phyloP scores from a whole-genome alignment of 139 green algal genomes.

The Volvox reticuliferus region DNA sequence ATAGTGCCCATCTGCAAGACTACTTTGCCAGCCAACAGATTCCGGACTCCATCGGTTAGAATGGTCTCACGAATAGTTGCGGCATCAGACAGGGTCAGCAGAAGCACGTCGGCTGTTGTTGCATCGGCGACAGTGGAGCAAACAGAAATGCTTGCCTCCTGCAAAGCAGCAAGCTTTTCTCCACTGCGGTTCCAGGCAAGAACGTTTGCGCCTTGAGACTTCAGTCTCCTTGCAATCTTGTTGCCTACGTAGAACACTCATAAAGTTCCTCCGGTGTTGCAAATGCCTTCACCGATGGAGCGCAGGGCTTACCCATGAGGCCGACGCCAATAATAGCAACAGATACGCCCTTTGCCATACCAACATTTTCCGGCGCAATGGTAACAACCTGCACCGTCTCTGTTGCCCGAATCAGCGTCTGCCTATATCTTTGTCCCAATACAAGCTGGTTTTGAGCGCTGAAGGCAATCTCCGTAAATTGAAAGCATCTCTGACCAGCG shows the following conservation, averaged over 20 bases:
- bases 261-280: background rate
- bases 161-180: background rate
- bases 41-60: background rate
- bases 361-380: background rate
- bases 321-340: conserved; percentile 36
- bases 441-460: background rate
- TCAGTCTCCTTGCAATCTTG: conserved; percentile 39
- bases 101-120: background rate
- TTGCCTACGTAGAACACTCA: conserved; percentile 10
- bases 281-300: background rate
- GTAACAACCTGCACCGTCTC: background rate
- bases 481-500: background rate
- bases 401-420: background rate
- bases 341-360: background rate
- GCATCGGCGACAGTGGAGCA: background rate
- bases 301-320: conserved; percentile 22
- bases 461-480: background rate
- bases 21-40: conserved; percentile 4
- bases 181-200: conserved; percentile 17
- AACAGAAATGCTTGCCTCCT: background rate
- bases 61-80: conserved; percentile 16
- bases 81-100: conserved; percentile 32
- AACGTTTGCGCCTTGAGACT: background rate
- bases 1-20: conserved; percentile 43
- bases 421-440: background rate